Evolutionary conservation across 805 yeast genomes (phyloP).

Genomic region (Barnettozyma populi): DNA sequence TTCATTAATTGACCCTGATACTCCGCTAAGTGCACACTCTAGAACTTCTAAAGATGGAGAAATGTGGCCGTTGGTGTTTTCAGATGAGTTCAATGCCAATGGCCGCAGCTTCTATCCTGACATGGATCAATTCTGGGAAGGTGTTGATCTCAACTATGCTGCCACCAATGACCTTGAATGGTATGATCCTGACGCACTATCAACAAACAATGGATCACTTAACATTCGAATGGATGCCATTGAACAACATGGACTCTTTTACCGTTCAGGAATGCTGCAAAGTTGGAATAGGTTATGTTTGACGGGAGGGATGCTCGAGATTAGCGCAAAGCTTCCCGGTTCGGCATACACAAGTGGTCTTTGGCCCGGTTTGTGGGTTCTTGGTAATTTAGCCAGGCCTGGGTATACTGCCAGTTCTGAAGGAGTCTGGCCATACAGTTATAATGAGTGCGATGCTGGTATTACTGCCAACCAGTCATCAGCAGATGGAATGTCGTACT

Average conservation of each 20-base stretch:
- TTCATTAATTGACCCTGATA: slow-evolving; percentile 63
- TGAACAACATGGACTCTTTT: slow-evolving; percentile 38
- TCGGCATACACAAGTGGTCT: slow-evolving; percentile 73
- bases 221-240: slow-evolving; percentile 36
- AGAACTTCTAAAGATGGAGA: slow-evolving; percentile 33
- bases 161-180: slow-evolving; percentile 47
- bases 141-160: slow-evolving; percentile 39
- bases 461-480: slow-evolving; percentile 91
- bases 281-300: slow-evolving; percentile 44
- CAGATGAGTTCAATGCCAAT: slow-evolving; percentile 45
- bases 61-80: slow-evolving; percentile 37
- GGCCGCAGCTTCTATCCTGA: slow-evolving; percentile 44
- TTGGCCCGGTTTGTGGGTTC: slow-evolving; percentile 96
- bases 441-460: slow-evolving; percentile 86
- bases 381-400: slow-evolving; percentile 91
- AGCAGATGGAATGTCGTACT: slow-evolving; percentile 78
- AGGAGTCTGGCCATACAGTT: slow-evolving; percentile 94
- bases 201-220: slow-evolving; percentile 38
- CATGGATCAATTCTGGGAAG: slow-evolving; percentile 44
- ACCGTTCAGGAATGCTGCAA: slow-evolving; percentile 44
- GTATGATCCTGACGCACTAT: slow-evolving; percentile 45
- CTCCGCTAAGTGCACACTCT: slow-evolving; percentile 45
- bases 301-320: slow-evolving; percentile 26
- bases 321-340: slow-evolving; percentile 63
- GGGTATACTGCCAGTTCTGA: slow-evolving; percentile 85